phyloP scores from a whole-genome alignment of 2,329 filamentous ascomycete genomes.

The Fusarium sp. region DNA sequence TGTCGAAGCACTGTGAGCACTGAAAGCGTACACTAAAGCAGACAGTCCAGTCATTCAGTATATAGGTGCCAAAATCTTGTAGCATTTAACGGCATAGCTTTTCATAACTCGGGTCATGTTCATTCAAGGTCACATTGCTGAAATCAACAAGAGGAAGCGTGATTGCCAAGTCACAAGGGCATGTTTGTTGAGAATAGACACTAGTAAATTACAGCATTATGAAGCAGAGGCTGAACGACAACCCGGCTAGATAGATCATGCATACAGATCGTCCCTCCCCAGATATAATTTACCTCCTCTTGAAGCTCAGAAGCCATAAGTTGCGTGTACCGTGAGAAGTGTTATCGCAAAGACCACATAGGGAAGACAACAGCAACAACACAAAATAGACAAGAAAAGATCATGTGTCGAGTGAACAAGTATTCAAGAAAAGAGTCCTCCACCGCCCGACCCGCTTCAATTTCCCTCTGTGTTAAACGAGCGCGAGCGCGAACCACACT shows the following conservation, averaged over 20 bases:
- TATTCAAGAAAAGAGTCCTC: conserved; percentile 31
- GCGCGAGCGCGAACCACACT: conserved; percentile 3
- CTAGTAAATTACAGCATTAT: conserved; percentile 60
- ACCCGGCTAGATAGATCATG: conserved; percentile 40
- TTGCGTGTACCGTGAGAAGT: conserved; percentile 25
- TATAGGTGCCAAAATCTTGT: neutral
- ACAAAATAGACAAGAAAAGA: conserved; percentile 14
- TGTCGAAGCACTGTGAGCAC: neutral
- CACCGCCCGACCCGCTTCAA: conserved; percentile 22
- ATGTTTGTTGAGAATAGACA: conserved; percentile 48
- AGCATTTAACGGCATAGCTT: neutral
- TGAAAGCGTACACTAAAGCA: neutral
- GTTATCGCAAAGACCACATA: conserved; percentile 30
- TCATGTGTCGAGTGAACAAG: conserved; percentile 21
- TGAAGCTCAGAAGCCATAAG: conserved; percentile 23
- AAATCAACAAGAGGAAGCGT: neutral
- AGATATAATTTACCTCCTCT: conserved; percentile 16
- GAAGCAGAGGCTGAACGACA: conserved; percentile 55
- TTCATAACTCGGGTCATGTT: neutral
- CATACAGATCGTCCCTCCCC: conserved; percentile 39
- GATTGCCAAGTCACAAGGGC: neutral
- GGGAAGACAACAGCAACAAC: conserved; percentile 24
- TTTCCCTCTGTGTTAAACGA: conserved; percentile 3
- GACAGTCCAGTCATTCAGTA: neutral
- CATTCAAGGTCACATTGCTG: neutral